phyloP scores from a whole-genome alignment of 169 alveolate genomes.

The Plasmodium yoelii region DNA sequence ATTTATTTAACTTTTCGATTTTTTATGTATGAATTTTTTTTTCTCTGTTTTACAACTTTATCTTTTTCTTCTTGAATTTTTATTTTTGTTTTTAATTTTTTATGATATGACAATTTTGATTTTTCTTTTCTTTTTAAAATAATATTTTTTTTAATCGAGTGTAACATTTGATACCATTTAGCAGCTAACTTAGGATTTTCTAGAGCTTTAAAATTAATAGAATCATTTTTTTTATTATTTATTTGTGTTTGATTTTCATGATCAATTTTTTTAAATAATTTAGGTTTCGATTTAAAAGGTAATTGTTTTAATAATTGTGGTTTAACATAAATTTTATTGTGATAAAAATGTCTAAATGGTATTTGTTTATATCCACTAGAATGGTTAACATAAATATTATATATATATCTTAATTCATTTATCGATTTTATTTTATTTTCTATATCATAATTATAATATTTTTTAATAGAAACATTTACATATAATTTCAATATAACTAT shows the following conservation, averaged over 20 bases:
- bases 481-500: conserved; percentile 96
- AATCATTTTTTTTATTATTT: conserved; percentile 76
- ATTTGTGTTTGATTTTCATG: background rate
- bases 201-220: conserved; percentile 81
- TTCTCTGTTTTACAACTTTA: conserved; percentile 21
- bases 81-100: conserved; percentile 26
- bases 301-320: conserved; percentile 87
- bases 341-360: conserved; percentile 78
- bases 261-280: conserved; percentile 59
- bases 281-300: conserved; percentile 92
- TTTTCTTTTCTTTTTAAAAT: conserved; percentile 27
- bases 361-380: conserved; percentile 88
- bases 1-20: background rate
- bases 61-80: conserved; percentile 22
- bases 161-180: conserved; percentile 75
- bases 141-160: conserved; percentile 58
- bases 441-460: conserved; percentile 92
- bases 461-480: conserved; percentile 91
- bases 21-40: conserved; percentile 30
- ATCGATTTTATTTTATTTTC: conserved; percentile 89
- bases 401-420: conserved; percentile 90
- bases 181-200: conserved; percentile 83
- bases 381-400: conserved; percentile 82
- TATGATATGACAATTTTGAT: conserved; percentile 50
- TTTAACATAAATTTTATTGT: conserved; percentile 89